Base-by-base conservation (phyloP, 140 eudicot genomes). In the Flaveria floridana region DNA sequence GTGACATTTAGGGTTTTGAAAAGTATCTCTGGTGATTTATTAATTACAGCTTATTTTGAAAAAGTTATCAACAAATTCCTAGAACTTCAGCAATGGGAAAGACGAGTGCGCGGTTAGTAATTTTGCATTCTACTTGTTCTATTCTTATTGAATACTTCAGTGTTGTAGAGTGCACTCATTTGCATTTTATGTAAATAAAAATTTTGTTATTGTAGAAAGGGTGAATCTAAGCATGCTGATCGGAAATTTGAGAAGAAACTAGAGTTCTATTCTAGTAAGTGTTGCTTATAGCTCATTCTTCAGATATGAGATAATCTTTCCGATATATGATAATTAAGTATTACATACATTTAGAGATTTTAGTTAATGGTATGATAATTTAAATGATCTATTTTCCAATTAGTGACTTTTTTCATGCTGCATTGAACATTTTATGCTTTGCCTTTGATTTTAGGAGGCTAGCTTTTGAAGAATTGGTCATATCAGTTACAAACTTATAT, bases 161-260 rank as follows among this genome's bases (percentile, higher is more conserved):
- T 56, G 14, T 64, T 44, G 20, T 44, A 16, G 48, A 15, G 13
- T 34, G 26, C 16, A 44, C 41, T 14, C 21, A 3, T 59, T 34
- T 66, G 42, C 26, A 7, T 26, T 30, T 47, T 48, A 2, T 20
- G 25, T 34, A 52, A 76, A 30, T 3, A 30, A 30, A 3, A 30
- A 30, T 4, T 51, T 52, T 39, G 11, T 46, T 59, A 30, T 14
- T 41, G 34, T 55, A 72, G 78, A 13, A 79, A 79, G 46, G 83
- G 65, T 25, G 78, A 65, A 79, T 44, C 83, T 53, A 79, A 73
- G 64, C 75, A 65, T 18, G 83, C 89, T n/a, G 91, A 84, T 56
- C 82, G 85, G 14, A 89, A 89, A 64, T 84, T 84, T 74, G 91
- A 84, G 61, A 89, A 89, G 89, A 89, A 86, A 52, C 72, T 89